phyloP scores from a whole-genome alignment of 768 basidiomycete genomes.

The Suillus subluteus region DNA sequence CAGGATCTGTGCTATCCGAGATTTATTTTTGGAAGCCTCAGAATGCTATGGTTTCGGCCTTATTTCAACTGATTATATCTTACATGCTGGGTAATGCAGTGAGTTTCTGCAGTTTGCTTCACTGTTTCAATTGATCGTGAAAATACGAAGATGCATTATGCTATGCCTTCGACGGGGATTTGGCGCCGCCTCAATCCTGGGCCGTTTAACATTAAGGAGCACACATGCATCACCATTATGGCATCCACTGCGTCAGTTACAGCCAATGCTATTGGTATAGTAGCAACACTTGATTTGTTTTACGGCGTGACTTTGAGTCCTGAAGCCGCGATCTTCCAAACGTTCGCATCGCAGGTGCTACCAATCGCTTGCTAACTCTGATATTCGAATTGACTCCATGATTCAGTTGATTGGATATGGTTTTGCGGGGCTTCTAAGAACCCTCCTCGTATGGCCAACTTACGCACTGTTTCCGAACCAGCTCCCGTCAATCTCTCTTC shows the following conservation, averaged over 20 bases:
- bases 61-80: conserved; percentile 60
- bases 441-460: conserved; percentile 54
- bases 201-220: conserved; percentile 66
- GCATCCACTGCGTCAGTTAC: conserved; percentile 61
- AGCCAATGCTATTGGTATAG: conserved; percentile 60
- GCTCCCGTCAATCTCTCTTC: conserved; percentile 53
- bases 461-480: conserved; percentile 58
- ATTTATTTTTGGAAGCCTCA: conserved; percentile 46
- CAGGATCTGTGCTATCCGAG: conserved; percentile 37
- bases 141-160: conserved; percentile 18
- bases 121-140: not conserved
- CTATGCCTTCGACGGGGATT: conserved; percentile 18
- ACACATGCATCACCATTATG: conserved; percentile 66
- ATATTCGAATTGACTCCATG: conserved; percentile 6
- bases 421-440: conserved; percentile 44
- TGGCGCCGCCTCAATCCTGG: conserved; percentile 67
- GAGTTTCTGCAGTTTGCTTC: conserved; percentile 37
- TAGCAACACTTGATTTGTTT: conserved; percentile 61
- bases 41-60: conserved; percentile 55
- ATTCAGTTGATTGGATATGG: conserved; percentile 43
- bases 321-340: conserved; percentile 57
- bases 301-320: conserved; percentile 53
- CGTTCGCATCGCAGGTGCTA: conserved; percentile 48
- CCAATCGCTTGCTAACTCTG: conserved; percentile 32
- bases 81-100: conserved; percentile 56